Base-by-base conservation (phyloP, 306 rosid genomes). In the Alnus rubra region DNA sequence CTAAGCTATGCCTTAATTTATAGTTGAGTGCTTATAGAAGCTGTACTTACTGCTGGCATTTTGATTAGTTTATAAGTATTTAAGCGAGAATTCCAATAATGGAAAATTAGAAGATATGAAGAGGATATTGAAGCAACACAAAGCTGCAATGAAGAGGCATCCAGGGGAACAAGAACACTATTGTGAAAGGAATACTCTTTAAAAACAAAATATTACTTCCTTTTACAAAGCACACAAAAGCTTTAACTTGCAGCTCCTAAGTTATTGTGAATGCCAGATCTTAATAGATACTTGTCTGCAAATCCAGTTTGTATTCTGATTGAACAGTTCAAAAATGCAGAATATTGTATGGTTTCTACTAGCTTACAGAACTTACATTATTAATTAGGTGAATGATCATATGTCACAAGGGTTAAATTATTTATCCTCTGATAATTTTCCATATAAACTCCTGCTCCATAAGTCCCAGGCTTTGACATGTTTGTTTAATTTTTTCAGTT, bases 401-500 rank as follows among this genome's bases (percentile, higher is more conserved):
- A 39, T 48, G 39, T 75, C 58, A 52, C 5, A n/a, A 39, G 51
- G 50, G 16, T 15, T 67, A 67, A 58, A 42, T 39, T 42, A 73
- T 60, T 54, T 16, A 54, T 75, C 33, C 31, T 13, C 15, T 28
- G 42, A 69, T 30, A 45, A 78, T 31, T 75, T 56, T 44, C 52
- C 33, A 44, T 76, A 42, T 30, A 76, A 53, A 62, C 7, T 79
- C 23, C 42, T 78, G 53, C 15, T 50, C 68, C 58, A n/a, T 48
- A 65, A 16, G 76, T 62, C 75, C 77, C 44, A 7, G 65, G 13
- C 58, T 70, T 16, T 76, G 74, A 84, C 23, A 16, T 55, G 19
- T 71, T 48, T 39, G 47, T 74, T 18, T 79, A 51, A 68, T 50
- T 71, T 70, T 82, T 79, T 81, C 90, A 96, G 99, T 96, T 96